Evolutionary conservation across 495 filamentous ascomycete species (phyloP), one percentile per base, ranked within the genome.

Genomic region (Penicillium subrubescens): DNA sequence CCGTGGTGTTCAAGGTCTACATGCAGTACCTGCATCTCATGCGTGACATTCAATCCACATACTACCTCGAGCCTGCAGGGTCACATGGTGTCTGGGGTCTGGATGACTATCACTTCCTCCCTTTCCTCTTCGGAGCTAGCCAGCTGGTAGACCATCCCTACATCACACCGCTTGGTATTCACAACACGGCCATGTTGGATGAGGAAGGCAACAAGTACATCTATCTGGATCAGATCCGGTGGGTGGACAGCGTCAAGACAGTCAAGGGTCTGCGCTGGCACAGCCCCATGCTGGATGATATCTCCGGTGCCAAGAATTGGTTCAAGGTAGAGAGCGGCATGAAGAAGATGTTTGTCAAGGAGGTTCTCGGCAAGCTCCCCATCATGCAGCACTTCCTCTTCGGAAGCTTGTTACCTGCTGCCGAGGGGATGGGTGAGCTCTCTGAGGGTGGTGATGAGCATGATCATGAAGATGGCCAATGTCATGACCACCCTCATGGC

Each of bases 321-420:
- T 79, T 67, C 59, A 98, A 99, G 79, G 89, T 99, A 52, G 94
- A 97, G 71, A 90, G 83, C 21, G 95, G 95, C 8, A 97, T 99
- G 95, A 84, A 90, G 66, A 88, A 91, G 67, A 99, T 98, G 95
- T 98, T 98, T 72, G 86, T 93, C 52, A 89, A 87, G 44, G 96
- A 99, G 75, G 94, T 99, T 0, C 78, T 99, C 48, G 87, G 90
- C 27, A 99, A 99, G 78, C 74, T 98, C 59, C 96, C 96, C 8
- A 95, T 99, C 44, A 97, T 97, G 89, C 95, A 99, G 73, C 96
- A 99, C 75, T 98, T 99, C 72, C 72, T 96, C 31, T 99, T 99
- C 75, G 95, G 96, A 17, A 84, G 83, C 50, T 78, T 99, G 43
- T 79, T 99, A 3, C 89, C 92, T 2, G 92, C 94, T 3, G 86